A percentile compares a stretch with the other conserved stretches of the same genome.
These are phyloP conservation scores for Rutstroemia sydowiana DNA, from an alignment of 2,329 filamentous ascomycete species.

Conservation along the genomic window DNA sequence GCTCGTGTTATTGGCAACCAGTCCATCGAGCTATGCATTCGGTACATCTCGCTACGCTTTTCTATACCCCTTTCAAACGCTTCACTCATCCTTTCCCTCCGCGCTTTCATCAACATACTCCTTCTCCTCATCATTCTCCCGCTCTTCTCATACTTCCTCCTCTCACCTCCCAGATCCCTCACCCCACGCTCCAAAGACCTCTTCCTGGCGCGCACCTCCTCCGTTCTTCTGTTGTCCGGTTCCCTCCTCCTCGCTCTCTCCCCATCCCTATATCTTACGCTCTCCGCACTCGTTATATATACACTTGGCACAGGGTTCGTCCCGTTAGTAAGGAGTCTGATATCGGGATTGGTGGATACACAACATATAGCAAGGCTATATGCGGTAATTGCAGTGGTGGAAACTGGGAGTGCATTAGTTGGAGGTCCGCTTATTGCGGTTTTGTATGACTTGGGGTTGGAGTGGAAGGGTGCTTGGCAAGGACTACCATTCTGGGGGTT, in stretches of 20 bases:
- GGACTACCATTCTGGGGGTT: conserved; percentile 24
- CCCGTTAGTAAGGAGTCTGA: conserved; percentile 16
- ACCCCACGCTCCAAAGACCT: conserved; percentile 20
- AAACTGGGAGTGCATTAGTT: conserved; percentile 20
- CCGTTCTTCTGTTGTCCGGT: conserved; percentile 16
- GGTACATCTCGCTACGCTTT: conserved; percentile 27
- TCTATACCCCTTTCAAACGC: conserved; percentile 19
- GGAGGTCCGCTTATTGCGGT: conserved; percentile 20
- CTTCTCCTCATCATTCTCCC: conserved; percentile 23
- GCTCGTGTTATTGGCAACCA: conserved; percentile 13
- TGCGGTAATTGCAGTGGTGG: conserved; percentile 22
- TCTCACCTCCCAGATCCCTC: conserved; percentile 13
- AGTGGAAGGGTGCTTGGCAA: conserved; percentile 16
- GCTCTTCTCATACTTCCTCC: conserved; percentile 18
- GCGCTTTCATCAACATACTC: conserved; percentile 22
- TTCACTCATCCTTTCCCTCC: conserved; percentile 24
- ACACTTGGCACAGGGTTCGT: conserved; percentile 24
- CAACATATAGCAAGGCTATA: conserved; percentile 25
- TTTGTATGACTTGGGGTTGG: conserved; percentile 22
- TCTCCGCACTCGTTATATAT: conserved; percentile 20
- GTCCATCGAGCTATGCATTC: conserved; percentile 17
- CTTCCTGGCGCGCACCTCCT: conserved; percentile 19
- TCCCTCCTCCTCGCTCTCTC: conserved; percentile 18
- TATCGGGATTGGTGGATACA: conserved; percentile 23
- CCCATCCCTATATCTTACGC: conserved; percentile 19